Evolutionary conservation across 2,329 filamentous ascomycete species (phyloP), one percentile per base, ranked within the genome.

Genomic region (Ambrosiella cleistominuta): DNA sequence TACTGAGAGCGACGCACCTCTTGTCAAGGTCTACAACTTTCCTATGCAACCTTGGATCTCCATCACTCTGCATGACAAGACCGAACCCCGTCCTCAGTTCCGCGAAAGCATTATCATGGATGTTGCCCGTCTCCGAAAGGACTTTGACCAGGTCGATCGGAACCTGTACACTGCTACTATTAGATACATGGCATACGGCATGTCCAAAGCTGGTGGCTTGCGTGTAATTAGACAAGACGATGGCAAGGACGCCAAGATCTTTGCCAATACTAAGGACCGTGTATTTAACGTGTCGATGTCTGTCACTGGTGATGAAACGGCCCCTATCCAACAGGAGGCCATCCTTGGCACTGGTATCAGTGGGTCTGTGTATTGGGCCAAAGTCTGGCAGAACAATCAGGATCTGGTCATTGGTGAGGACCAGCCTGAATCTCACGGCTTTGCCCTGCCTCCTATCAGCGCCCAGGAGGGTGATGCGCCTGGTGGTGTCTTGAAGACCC

Each of bases 1-100:
- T 51, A 5, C 45, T 40, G 56, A 61, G 19, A 56, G 54, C 15
- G 59, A 61, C 39, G 56, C 54, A 35, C 52, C 59, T 35, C 59
- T 61, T 40, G 81, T 95, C 63, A 83, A 80, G 67, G 90, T 97
- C 52, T 93, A 87, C 74, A 95, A 95, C 69, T 95, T 98, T 69
- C 93, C 93, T 13, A 88, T 98, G 84, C 88, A 86, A 69, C 93
- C 93, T 3, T 98, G 94, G 77, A 90, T 95, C 63, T 86, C 90
- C 17, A 93, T 98, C 66, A 82, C 80, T 11, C 79, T 97, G 64
- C 75, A 81, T 67, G 73, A 79, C 63, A 70, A 76, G 61, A 70
- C 77, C 12, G 74, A 81, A 60, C 69, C 75, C 35, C 77, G 79
- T 13, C 76, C 83, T 2, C 71, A 76, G 55, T 83, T 97, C 68